Conservation (phyloP, 2,329 filamentous ascomycete genomes). For the Alternaria arborescens region DNA sequence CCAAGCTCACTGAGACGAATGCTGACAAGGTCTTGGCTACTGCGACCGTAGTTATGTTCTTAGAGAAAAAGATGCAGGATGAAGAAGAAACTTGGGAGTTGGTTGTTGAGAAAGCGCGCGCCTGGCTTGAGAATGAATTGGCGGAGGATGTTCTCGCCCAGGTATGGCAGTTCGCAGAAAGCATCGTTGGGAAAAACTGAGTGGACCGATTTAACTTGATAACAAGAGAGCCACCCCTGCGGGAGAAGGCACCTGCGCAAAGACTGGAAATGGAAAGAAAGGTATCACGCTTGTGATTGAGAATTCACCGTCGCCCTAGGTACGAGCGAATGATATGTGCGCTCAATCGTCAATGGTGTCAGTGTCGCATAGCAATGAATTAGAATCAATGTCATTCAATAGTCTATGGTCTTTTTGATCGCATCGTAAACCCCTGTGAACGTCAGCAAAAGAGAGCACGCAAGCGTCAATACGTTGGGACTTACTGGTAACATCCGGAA, state of each 20-base stretch:
- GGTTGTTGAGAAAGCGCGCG: constrained; percentile 13
- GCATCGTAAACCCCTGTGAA: constrained; percentile 57
- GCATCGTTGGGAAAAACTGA: background rate
- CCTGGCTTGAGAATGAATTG: background rate
- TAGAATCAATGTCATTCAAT: constrained; percentile 35
- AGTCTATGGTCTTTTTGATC: constrained; percentile 58
- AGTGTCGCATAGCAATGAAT: background rate
- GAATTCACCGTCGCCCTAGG: background rate
- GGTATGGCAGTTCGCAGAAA: background rate
- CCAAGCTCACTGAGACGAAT: background rate
- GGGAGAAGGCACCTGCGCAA: no score
- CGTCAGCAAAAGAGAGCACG: constrained; percentile 30
- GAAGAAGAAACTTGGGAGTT: constrained; percentile 10
- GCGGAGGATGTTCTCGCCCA: background rate
- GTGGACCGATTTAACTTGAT: background rate
- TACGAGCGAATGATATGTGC: background rate
- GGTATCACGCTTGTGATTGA: no score
- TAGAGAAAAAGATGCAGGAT: constrained; percentile 8
- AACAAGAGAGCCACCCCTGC: no score
- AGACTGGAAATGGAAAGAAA: background rate
- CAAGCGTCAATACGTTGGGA: constrained; percentile 35
- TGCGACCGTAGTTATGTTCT: background rate
- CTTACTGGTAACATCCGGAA: constrained; percentile 88
- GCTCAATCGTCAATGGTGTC: background rate
- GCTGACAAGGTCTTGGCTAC: background rate